Conservation (phyloP, 108 stramenopile genomes). For the Pinguiococcus pyrenoidosus region DNA sequence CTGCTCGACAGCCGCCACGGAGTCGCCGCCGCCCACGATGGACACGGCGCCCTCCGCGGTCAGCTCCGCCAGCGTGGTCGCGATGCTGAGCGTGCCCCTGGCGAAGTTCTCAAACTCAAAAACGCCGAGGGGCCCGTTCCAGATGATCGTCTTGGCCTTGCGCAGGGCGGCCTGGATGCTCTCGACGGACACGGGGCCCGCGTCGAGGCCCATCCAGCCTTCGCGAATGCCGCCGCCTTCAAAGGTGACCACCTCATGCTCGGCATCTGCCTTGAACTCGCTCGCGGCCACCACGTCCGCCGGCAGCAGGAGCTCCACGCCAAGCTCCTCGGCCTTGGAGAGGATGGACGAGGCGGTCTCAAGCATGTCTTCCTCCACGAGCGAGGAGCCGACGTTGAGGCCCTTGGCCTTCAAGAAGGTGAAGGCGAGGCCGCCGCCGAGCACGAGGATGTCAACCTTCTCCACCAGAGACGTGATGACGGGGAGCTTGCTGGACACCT, state of each 20-base stretch:
- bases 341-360: constrained; percentile 59
- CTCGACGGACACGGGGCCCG: constrained; percentile 69
- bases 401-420: constrained; percentile 81
- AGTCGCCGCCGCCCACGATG: constrained; percentile 99
- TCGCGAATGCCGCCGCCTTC: constrained; percentile 65
- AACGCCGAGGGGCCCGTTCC: constrained; percentile 93
- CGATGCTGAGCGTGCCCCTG: constrained; percentile 53
- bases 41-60: constrained; percentile 76
- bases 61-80: constrained; percentile 82
- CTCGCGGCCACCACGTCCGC: constrained; percentile 79
- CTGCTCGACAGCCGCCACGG: constrained; percentile 88
- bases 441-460: constrained; percentile 67
- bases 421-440: constrained; percentile 84
- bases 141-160: constrained; percentile 73
- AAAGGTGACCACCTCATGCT: constrained; percentile 59
- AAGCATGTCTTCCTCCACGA: constrained; percentile 72
- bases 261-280: constrained; percentile 71
- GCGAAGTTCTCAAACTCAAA: constrained; percentile 90
- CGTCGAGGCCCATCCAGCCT: constrained; percentile 94
- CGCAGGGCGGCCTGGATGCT: constrained; percentile 61
- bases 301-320: constrained; percentile 81
- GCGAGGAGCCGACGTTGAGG: constrained; percentile 61
- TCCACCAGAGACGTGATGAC: constrained; percentile 80
- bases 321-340: constrained; percentile 84
- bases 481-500: constrained; percentile 86